Percentiles rank a stretch among this genome's conserved stretches.
phyloP scores from a whole-genome alignment of 2,329 filamentous ascomycete genomes.

The Emmonsiellopsis sp. region DNA sequence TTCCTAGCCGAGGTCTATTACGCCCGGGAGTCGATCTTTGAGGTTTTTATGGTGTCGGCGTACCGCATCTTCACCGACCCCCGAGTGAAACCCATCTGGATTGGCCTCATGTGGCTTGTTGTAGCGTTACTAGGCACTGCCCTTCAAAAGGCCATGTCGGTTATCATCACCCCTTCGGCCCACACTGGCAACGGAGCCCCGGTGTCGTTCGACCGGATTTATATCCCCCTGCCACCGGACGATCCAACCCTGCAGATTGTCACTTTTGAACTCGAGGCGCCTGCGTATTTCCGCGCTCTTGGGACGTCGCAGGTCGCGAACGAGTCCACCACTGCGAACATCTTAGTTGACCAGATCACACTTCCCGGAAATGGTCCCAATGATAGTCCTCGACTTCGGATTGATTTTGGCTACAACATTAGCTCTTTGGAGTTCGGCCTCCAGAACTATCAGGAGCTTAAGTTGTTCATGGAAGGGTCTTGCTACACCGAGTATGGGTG shows the following conservation, averaged over 20 bases:
- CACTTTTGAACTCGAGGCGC: neutral
- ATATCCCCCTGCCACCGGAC: neutral
- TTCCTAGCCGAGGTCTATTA: neutral
- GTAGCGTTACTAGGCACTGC: neutral
- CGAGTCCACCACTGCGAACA: neutral
- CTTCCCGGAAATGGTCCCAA: neutral
- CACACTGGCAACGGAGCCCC: neutral
- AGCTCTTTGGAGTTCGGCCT: neutral
- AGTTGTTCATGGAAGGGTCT: neutral
- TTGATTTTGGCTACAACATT: neutral
- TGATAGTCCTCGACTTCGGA: neutral
- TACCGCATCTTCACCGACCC: neutral
- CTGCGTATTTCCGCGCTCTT: neutral
- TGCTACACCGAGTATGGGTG: neutral
- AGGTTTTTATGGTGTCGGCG: neutral
- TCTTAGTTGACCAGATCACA: neutral
- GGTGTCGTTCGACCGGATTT: neutral
- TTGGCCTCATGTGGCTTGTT: neutral
- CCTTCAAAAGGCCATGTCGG: neutral
- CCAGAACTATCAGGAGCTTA: neutral
- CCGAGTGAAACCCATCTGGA: neutral
- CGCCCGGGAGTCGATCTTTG: neutral
- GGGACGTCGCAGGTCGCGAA: neutral
- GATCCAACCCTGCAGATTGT: neutral
- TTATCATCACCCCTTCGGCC: neutral